These are phyloP conservation scores for Daldinia grandis DNA, from an alignment of 495 filamentous ascomycete species.

Conservation along the genomic window DNA sequence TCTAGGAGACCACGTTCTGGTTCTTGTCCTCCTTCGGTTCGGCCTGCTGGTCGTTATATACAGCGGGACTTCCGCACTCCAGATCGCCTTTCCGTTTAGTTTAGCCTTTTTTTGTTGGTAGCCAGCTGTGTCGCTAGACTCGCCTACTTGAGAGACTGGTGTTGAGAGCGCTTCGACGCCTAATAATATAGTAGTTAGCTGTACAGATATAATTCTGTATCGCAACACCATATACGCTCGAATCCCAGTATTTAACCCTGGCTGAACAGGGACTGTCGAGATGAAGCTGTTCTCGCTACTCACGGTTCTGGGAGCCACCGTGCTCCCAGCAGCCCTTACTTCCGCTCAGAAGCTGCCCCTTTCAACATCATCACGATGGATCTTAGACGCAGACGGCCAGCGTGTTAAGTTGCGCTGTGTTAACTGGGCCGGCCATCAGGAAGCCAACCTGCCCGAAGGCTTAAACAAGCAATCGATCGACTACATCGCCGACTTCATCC, in stretches of 20 bases:
- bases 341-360: slow-evolving; percentile 50
- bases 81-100: slow-evolving; percentile 12
- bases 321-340: slow-evolving; percentile 38
- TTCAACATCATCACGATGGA: slow-evolving; percentile 58
- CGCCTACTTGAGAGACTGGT: slow-evolving; percentile 5
- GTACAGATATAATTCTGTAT: slow-evolving; percentile 10
- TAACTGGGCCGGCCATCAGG: slow-evolving; percentile 62
- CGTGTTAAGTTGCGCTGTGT: slow-evolving; percentile 62
- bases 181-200: slow-evolving; percentile 1
- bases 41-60: slow-evolving; percentile 21
- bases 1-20: slow-evolving; percentile 1
- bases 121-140: not conserved
- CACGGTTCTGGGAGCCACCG: slow-evolving; percentile 36
- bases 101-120: not conserved
- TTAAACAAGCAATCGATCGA: slow-evolving; percentile 56
- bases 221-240: slow-evolving; percentile 2
- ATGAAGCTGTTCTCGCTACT: slow-evolving; percentile 43
- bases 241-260: not conserved
- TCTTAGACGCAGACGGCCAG: slow-evolving; percentile 54
- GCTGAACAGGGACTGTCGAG: not conserved
- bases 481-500: slow-evolving; percentile 54
- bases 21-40: not conserved
- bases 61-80: not conserved
- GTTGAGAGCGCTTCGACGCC: not conserved
- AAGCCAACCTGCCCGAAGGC: slow-evolving; percentile 60